These are phyloP conservation scores for Fragaria nilgerrensis DNA, from an alignment of 306 rosid genomes.

Conservation along the genomic window DNA sequence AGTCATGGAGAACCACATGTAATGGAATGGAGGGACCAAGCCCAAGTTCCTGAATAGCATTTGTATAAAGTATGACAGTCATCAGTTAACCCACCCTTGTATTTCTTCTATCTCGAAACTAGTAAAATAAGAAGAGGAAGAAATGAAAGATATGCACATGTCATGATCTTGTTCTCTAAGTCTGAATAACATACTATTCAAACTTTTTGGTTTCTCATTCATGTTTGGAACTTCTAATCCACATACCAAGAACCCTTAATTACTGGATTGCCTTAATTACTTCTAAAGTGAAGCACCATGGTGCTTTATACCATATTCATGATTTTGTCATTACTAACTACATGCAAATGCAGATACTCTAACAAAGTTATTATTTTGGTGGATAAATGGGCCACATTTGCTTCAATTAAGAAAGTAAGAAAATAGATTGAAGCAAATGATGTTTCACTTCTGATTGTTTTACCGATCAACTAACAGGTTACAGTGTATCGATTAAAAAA, in stretches of 20 bases:
- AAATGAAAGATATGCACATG: neutral
- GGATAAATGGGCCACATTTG: neutral
- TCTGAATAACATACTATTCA: neutral
- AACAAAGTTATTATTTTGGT: neutral
- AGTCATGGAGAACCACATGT: slow-evolving; percentile 90
- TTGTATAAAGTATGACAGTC: neutral
- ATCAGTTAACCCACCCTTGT: neutral
- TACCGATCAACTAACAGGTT: neutral
- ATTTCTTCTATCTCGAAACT: neutral
- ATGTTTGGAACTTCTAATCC: neutral
- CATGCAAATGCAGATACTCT: neutral
- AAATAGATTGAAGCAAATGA: neutral
- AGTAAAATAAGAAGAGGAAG: neutral
- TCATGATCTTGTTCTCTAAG: neutral
- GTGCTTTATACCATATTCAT: neutral
- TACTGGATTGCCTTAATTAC: neutral
- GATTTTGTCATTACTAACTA: neutral
- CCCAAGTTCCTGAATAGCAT: slow-evolving; percentile 74
- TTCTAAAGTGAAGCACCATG: neutral
- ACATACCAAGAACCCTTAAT: neutral
- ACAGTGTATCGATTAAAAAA: neutral
- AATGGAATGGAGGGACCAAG: slow-evolving; percentile 98
- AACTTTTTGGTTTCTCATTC: neutral
- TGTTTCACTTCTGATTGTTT: neutral
- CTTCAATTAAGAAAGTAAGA: neutral